Conservation (phyloP, 2,329 filamentous ascomycete genomes). For the Fusarium kyushuense region DNA sequence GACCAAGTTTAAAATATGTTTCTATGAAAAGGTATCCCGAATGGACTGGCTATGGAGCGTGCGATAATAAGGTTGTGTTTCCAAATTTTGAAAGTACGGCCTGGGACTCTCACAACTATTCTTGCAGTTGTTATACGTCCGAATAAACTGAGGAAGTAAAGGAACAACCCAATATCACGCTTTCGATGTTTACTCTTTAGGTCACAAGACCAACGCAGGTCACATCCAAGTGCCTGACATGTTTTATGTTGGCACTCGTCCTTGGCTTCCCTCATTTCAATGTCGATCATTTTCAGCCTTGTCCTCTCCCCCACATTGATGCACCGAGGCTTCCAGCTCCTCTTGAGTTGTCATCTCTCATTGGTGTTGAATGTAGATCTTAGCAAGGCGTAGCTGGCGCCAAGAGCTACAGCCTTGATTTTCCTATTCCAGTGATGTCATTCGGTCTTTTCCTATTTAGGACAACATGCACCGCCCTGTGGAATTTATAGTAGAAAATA, state of each 20-base stretch:
- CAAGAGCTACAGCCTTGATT: not conserved
- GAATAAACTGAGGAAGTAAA: not conserved
- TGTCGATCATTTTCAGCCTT: not conserved
- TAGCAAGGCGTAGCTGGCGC: not conserved
- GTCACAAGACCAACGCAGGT: no score
- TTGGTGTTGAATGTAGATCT: not conserved
- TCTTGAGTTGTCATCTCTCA: not conserved
- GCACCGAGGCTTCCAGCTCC: not conserved
- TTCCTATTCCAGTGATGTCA: not conserved
- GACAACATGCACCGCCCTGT: rapidly evolving
- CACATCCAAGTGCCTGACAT: no score
- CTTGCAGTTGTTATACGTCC: not conserved
- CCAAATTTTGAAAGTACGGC: not conserved
- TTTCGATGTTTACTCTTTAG: no score
- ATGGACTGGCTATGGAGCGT: not conserved
- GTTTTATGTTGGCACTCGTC: not conserved
- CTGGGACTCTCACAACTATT: not conserved
- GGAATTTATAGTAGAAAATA: not conserved
- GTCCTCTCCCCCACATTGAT: not conserved
- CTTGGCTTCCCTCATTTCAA: not conserved
- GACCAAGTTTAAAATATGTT: not conserved
- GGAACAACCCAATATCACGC: not conserved
- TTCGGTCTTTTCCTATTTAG: not conserved
- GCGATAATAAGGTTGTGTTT: not conserved
- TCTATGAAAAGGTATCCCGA: not conserved